A percentile compares a stretch with the other conserved stretches of the same genome.
Evolutionary conservation across 2,329 filamentous ascomycete genomes (phyloP).

Genomic region (Cercospora nicotianae): DNA sequence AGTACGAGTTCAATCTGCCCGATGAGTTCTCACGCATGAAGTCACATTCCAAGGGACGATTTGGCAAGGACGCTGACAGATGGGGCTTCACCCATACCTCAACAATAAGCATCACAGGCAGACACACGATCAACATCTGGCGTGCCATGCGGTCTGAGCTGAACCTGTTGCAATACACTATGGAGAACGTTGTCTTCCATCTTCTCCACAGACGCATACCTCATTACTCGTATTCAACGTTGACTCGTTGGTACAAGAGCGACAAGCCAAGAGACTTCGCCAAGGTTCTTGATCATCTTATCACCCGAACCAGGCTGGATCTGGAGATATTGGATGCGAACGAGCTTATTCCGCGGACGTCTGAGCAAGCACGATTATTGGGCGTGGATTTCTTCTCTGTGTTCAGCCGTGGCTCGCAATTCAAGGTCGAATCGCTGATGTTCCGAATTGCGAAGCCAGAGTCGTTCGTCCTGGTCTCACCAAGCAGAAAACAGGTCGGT

Average conservation of each 20-base stretch:
- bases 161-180: conserved; percentile 87
- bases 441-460: conserved; percentile 97
- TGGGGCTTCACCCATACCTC: conserved; percentile 96
- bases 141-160: conserved; percentile 91
- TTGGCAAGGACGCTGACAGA: conserved; percentile 80
- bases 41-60: conserved; percentile 74
- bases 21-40: conserved; percentile 91
- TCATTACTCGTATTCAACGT: conserved; percentile 74
- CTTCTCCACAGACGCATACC: conserved; percentile 83
- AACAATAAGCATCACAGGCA: conserved; percentile 85
- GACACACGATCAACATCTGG: conserved; percentile 97
- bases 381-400: conserved; percentile 97
- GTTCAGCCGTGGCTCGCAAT: conserved; percentile 90
- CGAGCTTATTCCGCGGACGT: conserved; percentile 83
- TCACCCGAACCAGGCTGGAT: conserved; percentile 73
- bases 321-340: conserved; percentile 90
- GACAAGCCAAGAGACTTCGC: conserved; percentile 66
- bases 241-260: conserved; percentile 80
- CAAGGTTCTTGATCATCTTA: conserved; percentile 76
- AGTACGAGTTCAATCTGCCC: conserved; percentile 87
- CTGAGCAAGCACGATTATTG: conserved; percentile 87
- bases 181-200: conserved; percentile 95
- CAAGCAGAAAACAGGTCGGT: conserved; percentile 87
- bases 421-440: conserved; percentile 99
- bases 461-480: conserved; percentile 86